These are phyloP conservation scores for Eucalyptus victrix DNA, from an alignment of 345 rosid genomes.

Conservation along the genomic window DNA sequence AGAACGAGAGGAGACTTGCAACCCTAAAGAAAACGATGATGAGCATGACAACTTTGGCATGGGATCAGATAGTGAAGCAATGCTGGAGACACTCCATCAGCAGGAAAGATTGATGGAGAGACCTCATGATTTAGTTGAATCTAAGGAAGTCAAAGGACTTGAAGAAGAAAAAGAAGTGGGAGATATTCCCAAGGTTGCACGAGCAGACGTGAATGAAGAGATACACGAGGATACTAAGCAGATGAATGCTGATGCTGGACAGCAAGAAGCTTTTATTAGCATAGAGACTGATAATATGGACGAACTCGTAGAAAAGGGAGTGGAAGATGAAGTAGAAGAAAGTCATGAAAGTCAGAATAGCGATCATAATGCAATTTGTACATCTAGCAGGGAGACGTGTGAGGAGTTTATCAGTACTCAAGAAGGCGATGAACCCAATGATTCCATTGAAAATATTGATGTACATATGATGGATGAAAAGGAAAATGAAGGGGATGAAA, in stretches of 20 bases:
- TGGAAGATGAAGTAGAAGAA: not conserved
- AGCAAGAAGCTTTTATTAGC: slow-evolving; percentile 15
- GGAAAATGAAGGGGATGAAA: slow-evolving; percentile 12
- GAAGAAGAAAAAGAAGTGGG: not conserved
- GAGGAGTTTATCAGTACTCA: not conserved
- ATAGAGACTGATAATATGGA: slow-evolving; percentile 9
- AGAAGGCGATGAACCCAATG: not conserved
- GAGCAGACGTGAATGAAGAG: not conserved
- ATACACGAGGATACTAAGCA: not conserved
- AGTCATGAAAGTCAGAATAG: not conserved
- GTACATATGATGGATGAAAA: not conserved
- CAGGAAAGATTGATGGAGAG: not conserved
- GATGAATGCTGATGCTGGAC: not conserved
- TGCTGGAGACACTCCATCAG: not conserved
- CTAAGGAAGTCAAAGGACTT: not conserved
- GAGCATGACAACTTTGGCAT: not conserved
- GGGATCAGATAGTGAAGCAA: not conserved
- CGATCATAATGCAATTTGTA: not conserved
- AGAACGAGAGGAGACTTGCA: not conserved
- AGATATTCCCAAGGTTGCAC: not conserved
- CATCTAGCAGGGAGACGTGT: not conserved
- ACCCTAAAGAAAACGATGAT: slow-evolving; percentile 2
- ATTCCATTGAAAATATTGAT: not conserved
- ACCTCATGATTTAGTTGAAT: not conserved
- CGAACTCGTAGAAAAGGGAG: not conserved